Evolutionary conservation across 78 protist species (phyloP).

Genomic region (Dictyostelium purpureum): DNA sequence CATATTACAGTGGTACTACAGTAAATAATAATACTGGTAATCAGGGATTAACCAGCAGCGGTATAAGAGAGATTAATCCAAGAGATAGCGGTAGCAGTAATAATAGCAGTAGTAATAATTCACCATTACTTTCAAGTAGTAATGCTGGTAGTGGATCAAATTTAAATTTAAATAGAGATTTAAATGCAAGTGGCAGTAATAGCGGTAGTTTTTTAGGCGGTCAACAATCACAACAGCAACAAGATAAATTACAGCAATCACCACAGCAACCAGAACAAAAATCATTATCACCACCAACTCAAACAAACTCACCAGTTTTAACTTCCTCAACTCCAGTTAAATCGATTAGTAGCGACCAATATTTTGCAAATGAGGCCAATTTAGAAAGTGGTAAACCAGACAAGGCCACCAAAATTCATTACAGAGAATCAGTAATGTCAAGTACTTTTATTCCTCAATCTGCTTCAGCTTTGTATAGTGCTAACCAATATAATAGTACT

Average conservation of each 20-base stretch:
- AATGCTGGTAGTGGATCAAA: not conserved
- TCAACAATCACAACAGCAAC: not conserved
- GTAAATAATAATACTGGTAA: not conserved
- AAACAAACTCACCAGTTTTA: not conserved
- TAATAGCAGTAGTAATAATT: not conserved
- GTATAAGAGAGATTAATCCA: not conserved
- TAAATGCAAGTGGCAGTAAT: not conserved
- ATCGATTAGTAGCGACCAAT: not conserved
- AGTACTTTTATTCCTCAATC: not conserved
- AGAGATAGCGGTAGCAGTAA: not conserved
- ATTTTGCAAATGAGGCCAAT: not conserved
- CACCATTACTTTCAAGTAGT: not conserved
- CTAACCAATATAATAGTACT: not conserved
- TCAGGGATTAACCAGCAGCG: not conserved
- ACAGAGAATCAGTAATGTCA: conserved; percentile 5
- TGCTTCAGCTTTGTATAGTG: not conserved
- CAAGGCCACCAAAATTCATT: not conserved
- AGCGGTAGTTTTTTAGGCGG: not conserved
- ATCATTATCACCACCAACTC: not conserved
- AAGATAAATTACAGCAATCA: not conserved
- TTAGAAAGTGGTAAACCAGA: not conserved
- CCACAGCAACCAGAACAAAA: not conserved
- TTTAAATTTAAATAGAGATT: not conserved
- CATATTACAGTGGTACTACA: not conserved
- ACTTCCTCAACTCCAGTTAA: not conserved